Conservation (phyloP, 352 stramenopile species). For the Pythium scleroteichum region DNA sequence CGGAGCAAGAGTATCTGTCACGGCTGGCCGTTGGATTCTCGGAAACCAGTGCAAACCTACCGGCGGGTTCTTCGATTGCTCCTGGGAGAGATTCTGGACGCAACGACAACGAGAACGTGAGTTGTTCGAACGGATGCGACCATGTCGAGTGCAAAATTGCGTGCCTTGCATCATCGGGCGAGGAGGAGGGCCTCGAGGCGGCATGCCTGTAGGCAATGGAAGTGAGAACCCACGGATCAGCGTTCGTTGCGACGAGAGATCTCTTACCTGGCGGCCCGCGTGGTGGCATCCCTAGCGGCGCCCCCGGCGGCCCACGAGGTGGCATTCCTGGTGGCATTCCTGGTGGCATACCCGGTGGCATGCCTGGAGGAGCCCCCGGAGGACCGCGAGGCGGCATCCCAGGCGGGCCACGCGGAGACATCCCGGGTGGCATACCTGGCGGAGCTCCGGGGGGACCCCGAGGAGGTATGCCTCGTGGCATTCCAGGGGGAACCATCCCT, state of each 20-base stretch:
- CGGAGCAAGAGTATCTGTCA: not conserved
- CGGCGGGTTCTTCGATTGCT: conserved; percentile 15
- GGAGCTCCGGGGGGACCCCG: conserved; percentile 21
- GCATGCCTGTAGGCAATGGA: not conserved
- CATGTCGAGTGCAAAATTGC: too few relatives aligned
- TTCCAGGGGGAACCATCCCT: conserved; percentile 20
- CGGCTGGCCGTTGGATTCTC: too few relatives aligned
- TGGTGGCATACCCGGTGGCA: conserved; percentile 25
- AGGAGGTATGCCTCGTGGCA: conserved; percentile 40
- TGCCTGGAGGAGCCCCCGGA: conserved; percentile 8
- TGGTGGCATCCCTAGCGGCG: conserved; percentile 19
- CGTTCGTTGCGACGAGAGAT: not conserved
- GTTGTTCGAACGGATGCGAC: too few relatives aligned
- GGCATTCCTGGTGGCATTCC: conserved; percentile 21
- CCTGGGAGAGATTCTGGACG: conserved; percentile 27
- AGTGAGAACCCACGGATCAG: conserved; percentile 6
- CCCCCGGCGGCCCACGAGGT: conserved; percentile 22
- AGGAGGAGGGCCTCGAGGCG: conserved; percentile 27
- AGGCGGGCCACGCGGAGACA: conserved; percentile 20
- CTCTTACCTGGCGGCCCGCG: conserved; percentile 21
- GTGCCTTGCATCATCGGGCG: conserved; percentile 30
- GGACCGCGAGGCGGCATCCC: conserved; percentile 4
- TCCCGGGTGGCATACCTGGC: conserved; percentile 24
- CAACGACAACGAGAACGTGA: too few relatives aligned
- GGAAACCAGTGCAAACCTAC: not conserved